Base-by-base conservation (phyloP, 257 asterid genomes). In the Nicotiana obtusifolia region DNA sequence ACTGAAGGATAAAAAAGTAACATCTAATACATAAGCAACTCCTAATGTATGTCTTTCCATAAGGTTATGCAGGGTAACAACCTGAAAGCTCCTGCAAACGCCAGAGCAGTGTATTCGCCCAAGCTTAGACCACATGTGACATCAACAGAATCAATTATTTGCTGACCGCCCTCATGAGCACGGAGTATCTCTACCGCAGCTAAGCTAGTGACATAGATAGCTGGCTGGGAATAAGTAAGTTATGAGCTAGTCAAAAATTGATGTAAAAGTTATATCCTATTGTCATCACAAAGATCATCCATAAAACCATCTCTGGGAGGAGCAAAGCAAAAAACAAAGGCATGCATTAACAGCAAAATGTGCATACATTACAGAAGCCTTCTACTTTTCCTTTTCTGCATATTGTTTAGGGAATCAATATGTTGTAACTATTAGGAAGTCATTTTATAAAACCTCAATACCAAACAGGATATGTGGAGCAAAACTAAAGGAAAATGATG, bases 101-200 rank as follows among this genome's bases (percentile, higher is more conserved):
- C 98, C 84, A 96, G 98, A 83, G 98, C 97, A 69, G 99, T 94
- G 87, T 96, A 94, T 82, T 96, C 99, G 53, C 99, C 98, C 88
- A 96, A 86, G 91, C 99, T 96, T 49, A 96, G 91, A 75, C 99
- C 99, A 82, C 99, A 93, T 19, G 99, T 91, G 68, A 94, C 97
- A 78, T 94, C 98, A 68, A 93, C 98, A 59, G 94, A 90, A 85
- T 96, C 97, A 82, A 94, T 96, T 82, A 94, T 91, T 86, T 87
- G 90, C 84, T 93, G 97, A 75, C 99, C 99, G 76, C 97, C 99
- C 26, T 96, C 98, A 84, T 93, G 92, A 82, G 97, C 93, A 24
- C 97, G 92, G 84, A 96, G 98, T 64, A 96, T 92, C 90, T 96
- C 98, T 31, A 96, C 97, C 24, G 99, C 98, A 84, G 99, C 99